A percentile compares a stretch with the other conserved stretches of the same genome.
phyloP scores from a whole-genome alignment of 495 filamentous ascomycete species.

The Cudoniella acicularis region DNA sequence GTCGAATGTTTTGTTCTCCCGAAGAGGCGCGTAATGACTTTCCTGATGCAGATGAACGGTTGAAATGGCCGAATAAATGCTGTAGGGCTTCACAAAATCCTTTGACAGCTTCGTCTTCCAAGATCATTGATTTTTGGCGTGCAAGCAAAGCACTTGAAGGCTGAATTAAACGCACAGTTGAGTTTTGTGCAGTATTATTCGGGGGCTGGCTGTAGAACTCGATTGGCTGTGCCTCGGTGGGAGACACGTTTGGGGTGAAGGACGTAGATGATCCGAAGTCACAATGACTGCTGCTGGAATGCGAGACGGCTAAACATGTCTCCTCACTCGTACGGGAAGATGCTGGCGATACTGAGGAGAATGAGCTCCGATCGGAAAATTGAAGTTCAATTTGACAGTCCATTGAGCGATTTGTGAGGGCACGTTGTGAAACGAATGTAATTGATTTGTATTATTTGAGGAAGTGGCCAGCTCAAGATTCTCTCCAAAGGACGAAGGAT shows the following conservation, averaged over 20 bases:
- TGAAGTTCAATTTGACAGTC: no score
- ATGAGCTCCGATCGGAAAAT: no score
- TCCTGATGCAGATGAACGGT: background rate
- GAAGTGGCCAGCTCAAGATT: no score
- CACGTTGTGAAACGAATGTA: background rate
- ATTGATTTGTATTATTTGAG: background rate
- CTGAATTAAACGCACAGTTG: background rate
- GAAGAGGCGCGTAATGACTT: conserved; percentile 28
- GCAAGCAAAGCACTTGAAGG: background rate
- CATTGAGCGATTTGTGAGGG: background rate
- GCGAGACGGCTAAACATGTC: background rate
- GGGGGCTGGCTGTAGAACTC: background rate
- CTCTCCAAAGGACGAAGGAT: no score
- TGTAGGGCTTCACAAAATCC: background rate
- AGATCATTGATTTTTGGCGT: background rate
- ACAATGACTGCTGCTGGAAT: background rate
- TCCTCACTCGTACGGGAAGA: no score
- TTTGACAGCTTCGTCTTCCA: background rate
- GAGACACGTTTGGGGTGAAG: background rate
- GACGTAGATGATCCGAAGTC: background rate
- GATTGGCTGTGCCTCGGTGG: background rate
- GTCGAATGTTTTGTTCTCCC: conserved; percentile 61
- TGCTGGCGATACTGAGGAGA: no score
- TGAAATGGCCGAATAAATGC: background rate
- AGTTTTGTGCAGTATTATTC: background rate